phyloP scores from a whole-genome alignment of 2,329 filamentous ascomycete genomes.

The Aspergillus uvarum region DNA sequence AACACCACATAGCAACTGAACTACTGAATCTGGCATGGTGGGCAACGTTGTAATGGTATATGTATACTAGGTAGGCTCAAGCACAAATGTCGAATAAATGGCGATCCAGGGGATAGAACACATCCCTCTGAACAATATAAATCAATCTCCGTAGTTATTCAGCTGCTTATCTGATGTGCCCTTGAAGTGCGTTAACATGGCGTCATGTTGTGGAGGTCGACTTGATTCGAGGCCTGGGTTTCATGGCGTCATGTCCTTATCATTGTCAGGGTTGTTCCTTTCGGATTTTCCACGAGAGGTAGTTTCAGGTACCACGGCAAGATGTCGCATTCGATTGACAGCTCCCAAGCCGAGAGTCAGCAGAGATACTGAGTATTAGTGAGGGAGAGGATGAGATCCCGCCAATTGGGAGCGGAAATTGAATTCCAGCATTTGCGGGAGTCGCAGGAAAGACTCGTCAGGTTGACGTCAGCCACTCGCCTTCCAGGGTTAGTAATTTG shows the following conservation, averaged over 20 bases:
- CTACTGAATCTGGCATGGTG: conserved; percentile 51
- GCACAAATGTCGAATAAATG: not conserved
- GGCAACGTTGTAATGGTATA: not conserved
- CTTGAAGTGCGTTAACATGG: conserved; percentile 4
- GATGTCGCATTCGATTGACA: not conserved
- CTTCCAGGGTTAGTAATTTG: not conserved
- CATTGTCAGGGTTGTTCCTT: not conserved
- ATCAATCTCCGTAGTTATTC: not conserved
- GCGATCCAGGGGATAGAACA: not conserved
- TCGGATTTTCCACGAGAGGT: not conserved
- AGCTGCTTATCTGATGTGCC: not conserved
- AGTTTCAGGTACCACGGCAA: not conserved
- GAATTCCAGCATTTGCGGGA: too few species aligned
- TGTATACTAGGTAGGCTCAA: not conserved
- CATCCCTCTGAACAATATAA: not conserved
- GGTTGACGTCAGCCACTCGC: conserved; percentile 17
- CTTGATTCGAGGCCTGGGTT: not conserved
- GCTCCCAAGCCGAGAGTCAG: not conserved
- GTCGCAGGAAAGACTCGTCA: conserved; percentile 8
- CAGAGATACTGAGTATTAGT: not conserved
- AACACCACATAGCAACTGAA: conserved; percentile 56
- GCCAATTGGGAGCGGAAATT: not conserved
- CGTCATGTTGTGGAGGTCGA: conserved; percentile 12
- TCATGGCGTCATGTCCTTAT: conserved; percentile 10
- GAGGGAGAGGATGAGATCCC: not conserved